These are phyloP conservation scores for Aplosporella prunicola DNA, from an alignment of 2,329 filamentous ascomycete genomes.

Conservation along the genomic window DNA sequence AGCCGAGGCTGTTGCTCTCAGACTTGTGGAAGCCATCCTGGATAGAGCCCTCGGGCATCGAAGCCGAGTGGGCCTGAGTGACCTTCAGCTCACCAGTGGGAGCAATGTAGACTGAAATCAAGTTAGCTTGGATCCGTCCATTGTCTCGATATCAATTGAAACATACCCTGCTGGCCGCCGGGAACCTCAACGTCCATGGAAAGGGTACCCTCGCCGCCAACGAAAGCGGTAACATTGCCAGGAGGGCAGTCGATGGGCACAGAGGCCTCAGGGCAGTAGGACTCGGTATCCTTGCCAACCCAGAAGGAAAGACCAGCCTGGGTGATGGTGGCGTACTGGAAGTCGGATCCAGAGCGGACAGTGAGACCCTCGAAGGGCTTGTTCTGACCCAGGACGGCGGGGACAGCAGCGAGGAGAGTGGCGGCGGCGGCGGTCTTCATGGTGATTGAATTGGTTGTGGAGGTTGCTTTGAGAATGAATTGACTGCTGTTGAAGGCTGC, in stretches of 20 bases:
- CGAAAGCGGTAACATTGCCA: conserved; percentile 39
- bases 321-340: conserved; percentile 40
- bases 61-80: conserved; percentile 46
- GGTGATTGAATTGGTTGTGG: conserved; percentile 5
- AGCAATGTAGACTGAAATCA: conserved; percentile 41
- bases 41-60: conserved; percentile 43
- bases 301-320: conserved; percentile 42
- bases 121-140: conserved; percentile 4
- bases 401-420: conserved; percentile 16
- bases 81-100: conserved; percentile 47
- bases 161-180: conserved; percentile 46
- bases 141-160: not conserved
- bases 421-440: conserved; percentile 28
- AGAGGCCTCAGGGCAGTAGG: conserved; percentile 42
- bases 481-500: not conserved
- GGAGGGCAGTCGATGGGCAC: conserved; percentile 35
- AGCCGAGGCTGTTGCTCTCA: conserved; percentile 18
- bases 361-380: conserved; percentile 40
- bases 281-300: conserved; percentile 37
- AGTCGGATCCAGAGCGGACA: conserved; percentile 37
- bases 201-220: conserved; percentile 22
- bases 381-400: conserved; percentile 18
- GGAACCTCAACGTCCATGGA: conserved; percentile 46
- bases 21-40: conserved; percentile 40
- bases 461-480: not conserved